These are phyloP conservation scores for Metarhizium rileyi DNA, from an alignment of 2,329 filamentous ascomycete species.

Conservation along the genomic window DNA sequence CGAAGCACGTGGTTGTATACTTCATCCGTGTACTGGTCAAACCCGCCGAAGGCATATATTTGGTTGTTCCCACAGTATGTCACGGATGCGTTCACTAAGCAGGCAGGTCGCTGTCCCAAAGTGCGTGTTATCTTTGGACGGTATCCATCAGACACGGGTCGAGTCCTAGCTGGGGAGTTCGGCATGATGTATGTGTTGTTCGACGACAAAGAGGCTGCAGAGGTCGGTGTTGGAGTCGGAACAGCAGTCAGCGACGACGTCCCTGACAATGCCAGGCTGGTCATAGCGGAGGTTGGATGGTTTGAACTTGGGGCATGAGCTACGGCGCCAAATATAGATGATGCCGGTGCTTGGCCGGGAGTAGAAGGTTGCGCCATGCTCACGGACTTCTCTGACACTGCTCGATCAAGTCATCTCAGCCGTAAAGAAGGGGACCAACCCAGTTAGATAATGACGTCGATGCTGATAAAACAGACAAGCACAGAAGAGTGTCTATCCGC, in stretches of 20 bases:
- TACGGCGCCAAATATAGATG: conserved; percentile 37
- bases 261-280: conserved; percentile 18
- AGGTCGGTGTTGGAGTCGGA: conserved; percentile 13
- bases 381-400: conserved; percentile 6
- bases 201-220: conserved; percentile 34
- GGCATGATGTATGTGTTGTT: conserved; percentile 88
- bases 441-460: not conserved
- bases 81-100: conserved; percentile 93
- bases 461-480: not conserved
- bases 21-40: conserved; percentile 98
- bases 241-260: conserved; percentile 14
- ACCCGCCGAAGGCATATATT: conserved; percentile 96
- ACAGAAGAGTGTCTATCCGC: not conserved
- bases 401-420: conserved; percentile 7
- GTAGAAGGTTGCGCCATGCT: conserved; percentile 34
- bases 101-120: conserved; percentile 75
- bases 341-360: conserved; percentile 28
- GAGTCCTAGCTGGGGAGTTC: conserved; percentile 64
- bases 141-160: conserved; percentile 61
- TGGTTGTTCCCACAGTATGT: conserved; percentile 98
- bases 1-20: conserved; percentile 96
- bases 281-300: conserved; percentile 15
- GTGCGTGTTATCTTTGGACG: conserved; percentile 75
- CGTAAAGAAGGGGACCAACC: not conserved
- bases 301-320: conserved; percentile 16